These are phyloP conservation scores for Geopyxis carbonaria DNA, from an alignment of 495 filamentous ascomycete genomes.

Conservation along the genomic window DNA sequence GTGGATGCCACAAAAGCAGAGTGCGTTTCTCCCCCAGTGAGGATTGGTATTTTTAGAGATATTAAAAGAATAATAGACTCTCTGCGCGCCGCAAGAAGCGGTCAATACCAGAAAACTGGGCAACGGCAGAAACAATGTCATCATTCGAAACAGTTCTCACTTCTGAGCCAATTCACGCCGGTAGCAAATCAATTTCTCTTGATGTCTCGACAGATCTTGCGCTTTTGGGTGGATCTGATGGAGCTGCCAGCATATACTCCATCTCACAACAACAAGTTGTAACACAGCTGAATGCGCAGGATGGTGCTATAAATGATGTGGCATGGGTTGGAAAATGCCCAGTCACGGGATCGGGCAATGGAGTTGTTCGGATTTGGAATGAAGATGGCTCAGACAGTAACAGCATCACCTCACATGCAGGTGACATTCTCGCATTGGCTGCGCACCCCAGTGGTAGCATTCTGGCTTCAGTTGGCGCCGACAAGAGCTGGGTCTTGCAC, in stretches of 20 bases:
- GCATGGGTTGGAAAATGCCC: conserved; percentile 58
- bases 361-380: conserved; percentile 63
- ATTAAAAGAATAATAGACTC: conserved; percentile 36
- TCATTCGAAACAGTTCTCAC: conserved; percentile 43
- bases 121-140: conserved; percentile 52
- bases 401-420: conserved; percentile 60
- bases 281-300: conserved; percentile 43
- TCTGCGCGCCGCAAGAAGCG: conserved; percentile 77
- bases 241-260: conserved; percentile 63
- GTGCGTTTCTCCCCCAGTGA: conserved; percentile 24
- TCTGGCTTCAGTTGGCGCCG: conserved; percentile 69
- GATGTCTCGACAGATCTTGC: conserved; percentile 48
- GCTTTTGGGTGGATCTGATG: conserved; percentile 64
- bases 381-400: conserved; percentile 43
- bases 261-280: conserved; percentile 51
- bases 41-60: background rate
- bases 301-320: conserved; percentile 57
- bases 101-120: conserved; percentile 68
- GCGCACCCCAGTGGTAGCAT: conserved; percentile 74
- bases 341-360: conserved; percentile 56
- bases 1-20: conserved; percentile 31
- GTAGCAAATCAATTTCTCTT: conserved; percentile 46
- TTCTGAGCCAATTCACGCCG: conserved; percentile 48
- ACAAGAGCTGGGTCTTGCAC: conserved; percentile 89
- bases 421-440: conserved; percentile 56